Evolutionary conservation across 2,329 filamentous ascomycete species (phyloP).

Genomic region (Alternaria rosae): DNA sequence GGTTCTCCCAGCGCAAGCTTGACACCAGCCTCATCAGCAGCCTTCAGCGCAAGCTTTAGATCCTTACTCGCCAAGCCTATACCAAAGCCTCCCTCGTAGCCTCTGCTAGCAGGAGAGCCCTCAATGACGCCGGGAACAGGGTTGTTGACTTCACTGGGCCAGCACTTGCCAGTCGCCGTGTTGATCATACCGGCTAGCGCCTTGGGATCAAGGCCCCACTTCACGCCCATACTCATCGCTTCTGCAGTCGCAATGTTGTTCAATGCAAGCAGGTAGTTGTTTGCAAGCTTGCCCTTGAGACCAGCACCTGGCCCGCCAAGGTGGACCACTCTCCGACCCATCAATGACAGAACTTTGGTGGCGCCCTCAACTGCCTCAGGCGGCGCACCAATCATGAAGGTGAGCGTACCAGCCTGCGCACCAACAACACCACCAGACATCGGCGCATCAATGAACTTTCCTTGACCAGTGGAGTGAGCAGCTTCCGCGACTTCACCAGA

Average conservation of each 20-base stretch:
- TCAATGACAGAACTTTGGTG: slow-evolving; percentile 74
- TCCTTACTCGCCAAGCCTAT: slow-evolving; percentile 60
- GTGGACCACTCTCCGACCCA: slow-evolving; percentile 88
- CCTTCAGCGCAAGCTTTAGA: slow-evolving; percentile 57
- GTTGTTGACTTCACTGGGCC: slow-evolving; percentile 96
- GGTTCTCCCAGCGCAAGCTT: slow-evolving; percentile 55
- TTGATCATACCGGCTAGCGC: slow-evolving; percentile 88
- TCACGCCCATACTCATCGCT: slow-evolving; percentile 70
- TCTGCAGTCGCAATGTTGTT: slow-evolving; percentile 82
- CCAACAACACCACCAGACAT: slow-evolving; percentile 98
- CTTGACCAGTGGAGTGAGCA: slow-evolving; percentile 71
- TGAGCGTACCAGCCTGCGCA: slow-evolving; percentile 83
- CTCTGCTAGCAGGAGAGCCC: slow-evolving; percentile 75
- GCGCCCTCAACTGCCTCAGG: slow-evolving; percentile 67
- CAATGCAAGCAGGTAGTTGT: slow-evolving; percentile 94
- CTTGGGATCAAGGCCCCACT: slow-evolving; percentile 68
- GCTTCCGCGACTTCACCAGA: slow-evolving; percentile 78
- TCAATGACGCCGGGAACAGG: slow-evolving; percentile 86
- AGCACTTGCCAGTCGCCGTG: slow-evolving; percentile 90
- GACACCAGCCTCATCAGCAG: slow-evolving; percentile 54
- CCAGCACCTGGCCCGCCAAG: slow-evolving; percentile 86
- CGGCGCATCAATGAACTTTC: slow-evolving; percentile 88
- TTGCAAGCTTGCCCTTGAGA: slow-evolving; percentile 90
- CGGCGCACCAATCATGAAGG: slow-evolving; percentile 90
- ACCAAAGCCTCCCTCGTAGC: slow-evolving; percentile 66